Evolutionary conservation across 805 yeast species (phyloP), one percentile per base, ranked within the genome.

Genomic region (Ascoidea tarda): DNA sequence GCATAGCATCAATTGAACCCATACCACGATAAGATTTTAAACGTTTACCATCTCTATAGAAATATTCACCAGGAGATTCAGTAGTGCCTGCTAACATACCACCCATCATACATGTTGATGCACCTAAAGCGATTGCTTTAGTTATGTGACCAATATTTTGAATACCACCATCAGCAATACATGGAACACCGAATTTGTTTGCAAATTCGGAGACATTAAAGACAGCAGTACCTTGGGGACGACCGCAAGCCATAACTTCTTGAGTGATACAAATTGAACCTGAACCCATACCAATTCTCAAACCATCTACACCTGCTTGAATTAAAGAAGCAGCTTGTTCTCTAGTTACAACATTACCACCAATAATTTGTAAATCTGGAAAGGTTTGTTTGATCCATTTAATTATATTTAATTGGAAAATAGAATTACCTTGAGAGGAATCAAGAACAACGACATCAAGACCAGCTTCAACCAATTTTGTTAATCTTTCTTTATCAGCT

Each of bases 171-270:
- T 93, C 99, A 60, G 99, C 99, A 63, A 93, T 89, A 73, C 96
- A 87, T 68, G 99, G 98, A 59, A 93, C 96, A 68, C 99, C 99
- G 67, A 91, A 93, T 69, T 82, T 79, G 72, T 82, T 84, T 60
- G 98, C 95, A 67, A 93, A 90, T 75, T 91, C 90, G 59, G 93
- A 78, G 53, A 93, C 99, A 60, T 81, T 84, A 78, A 80, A 90
- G 52, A 93, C 98, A 56, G 99, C 99, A 60, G 98, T 89, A 74
- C 98, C 99, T 77, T 93, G 99, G 57, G 99, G 99, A 79, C 99
- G 89, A 74, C 99, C 99, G 74, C 96, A 95, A 51, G 99, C 99
- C 99, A 93, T 93, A 56, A 93, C 99, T 75, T 93, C 99, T 76
- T 93, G 99, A 52, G 99, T 93, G 68, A 93, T 93, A 79, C 99